Percentiles rank a stretch among this genome's conserved stretches.
phyloP scores from a whole-genome alignment of 2,329 filamentous ascomycete species.

The Aspergillus spinulosporus region DNA sequence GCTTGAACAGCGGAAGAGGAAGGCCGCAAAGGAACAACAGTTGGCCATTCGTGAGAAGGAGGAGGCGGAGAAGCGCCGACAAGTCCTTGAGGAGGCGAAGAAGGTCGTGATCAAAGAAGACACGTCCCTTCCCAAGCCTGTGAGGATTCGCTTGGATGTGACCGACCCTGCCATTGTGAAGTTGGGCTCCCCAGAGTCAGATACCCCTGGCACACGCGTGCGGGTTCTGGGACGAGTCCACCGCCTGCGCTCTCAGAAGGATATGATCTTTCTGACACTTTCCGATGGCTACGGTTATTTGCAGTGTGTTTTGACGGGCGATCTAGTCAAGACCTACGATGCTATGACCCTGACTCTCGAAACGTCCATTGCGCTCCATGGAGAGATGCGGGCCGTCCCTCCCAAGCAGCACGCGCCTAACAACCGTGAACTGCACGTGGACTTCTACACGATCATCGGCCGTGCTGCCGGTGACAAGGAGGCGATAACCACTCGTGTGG shows the following conservation, averaged over 20 bases:
- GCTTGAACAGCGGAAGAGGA: constrained; percentile 77
- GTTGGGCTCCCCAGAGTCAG: constrained; percentile 57
- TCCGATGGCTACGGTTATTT: constrained; percentile 80
- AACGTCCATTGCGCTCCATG: constrained; percentile 80
- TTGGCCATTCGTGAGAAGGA: constrained; percentile 70
- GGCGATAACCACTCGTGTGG: constrained; percentile 82
- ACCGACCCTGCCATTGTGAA: constrained; percentile 62
- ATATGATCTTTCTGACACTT: constrained; percentile 82
- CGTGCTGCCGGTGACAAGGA: constrained; percentile 83
- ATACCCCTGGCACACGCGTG: constrained; percentile 68
- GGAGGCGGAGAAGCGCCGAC: constrained; percentile 68
- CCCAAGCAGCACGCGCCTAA: constrained; percentile 75
- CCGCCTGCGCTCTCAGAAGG: constrained; percentile 76
- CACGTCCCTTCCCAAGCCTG: constrained; percentile 67
- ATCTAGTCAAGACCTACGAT: constrained; percentile 89
- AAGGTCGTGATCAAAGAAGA: constrained; percentile 73
- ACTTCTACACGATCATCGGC: constrained; percentile 80
- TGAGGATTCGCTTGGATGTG: constrained; percentile 73
- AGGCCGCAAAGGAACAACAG: constrained; percentile 75
- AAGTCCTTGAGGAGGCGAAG: constrained; percentile 78
- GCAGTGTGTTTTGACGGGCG: constrained; percentile 78
- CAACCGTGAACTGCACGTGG: constrained; percentile 83
- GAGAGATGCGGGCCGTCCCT: constrained; percentile 80
- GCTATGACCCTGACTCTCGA: constrained; percentile 81
- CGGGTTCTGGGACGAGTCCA: constrained; percentile 81